Evolutionary conservation across 2,329 filamentous ascomycete genomes (phyloP).

Genomic region (Coleophoma eucalyptorum): DNA sequence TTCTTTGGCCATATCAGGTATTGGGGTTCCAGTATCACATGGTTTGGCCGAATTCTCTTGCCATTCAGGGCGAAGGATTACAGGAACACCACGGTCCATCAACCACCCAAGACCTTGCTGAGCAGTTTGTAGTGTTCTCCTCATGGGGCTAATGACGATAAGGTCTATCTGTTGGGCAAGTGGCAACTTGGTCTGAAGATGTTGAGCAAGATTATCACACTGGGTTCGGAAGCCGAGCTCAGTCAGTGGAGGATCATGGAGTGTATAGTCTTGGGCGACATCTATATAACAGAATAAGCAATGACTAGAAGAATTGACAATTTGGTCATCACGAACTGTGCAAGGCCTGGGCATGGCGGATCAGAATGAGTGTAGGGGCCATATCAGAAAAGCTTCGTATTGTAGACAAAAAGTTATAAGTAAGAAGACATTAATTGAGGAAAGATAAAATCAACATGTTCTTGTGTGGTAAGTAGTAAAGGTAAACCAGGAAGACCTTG

Average conservation of each 20-base stretch:
- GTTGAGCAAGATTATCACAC: slow-evolving; percentile 16
- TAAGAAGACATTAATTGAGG: too few species aligned
- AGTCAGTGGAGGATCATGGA: slow-evolving; percentile 10
- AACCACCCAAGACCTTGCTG: slow-evolving; percentile 24
- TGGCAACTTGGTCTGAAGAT: slow-evolving; percentile 21
- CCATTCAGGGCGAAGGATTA: slow-evolving; percentile 23
- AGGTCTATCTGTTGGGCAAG: slow-evolving; percentile 25
- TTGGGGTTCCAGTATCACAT: slow-evolving; percentile 24
- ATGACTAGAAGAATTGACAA: background rate
- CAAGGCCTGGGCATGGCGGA: slow-evolving; percentile 36
- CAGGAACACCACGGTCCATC: slow-evolving; percentile 23
- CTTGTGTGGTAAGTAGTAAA: too few species aligned
- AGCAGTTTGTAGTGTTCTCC: slow-evolving; percentile 25
- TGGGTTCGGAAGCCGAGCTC: slow-evolving; percentile 16
- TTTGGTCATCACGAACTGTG: slow-evolving; percentile 29
- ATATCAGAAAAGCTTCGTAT: slow-evolving; percentile 15
- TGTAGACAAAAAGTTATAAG: too few species aligned
- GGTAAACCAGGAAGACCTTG: too few species aligned
- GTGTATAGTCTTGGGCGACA: slow-evolving; percentile 19
- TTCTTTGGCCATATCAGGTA: slow-evolving; percentile 20
- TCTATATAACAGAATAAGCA: slow-evolving; percentile 15
- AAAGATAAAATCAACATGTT: too few species aligned
- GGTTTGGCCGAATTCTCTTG: slow-evolving; percentile 27
- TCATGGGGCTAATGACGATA: slow-evolving; percentile 28
- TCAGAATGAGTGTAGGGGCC: slow-evolving; percentile 35